Conservation (phyloP, 306 rosid species). For the Cucurbita ficifolia region DNA sequence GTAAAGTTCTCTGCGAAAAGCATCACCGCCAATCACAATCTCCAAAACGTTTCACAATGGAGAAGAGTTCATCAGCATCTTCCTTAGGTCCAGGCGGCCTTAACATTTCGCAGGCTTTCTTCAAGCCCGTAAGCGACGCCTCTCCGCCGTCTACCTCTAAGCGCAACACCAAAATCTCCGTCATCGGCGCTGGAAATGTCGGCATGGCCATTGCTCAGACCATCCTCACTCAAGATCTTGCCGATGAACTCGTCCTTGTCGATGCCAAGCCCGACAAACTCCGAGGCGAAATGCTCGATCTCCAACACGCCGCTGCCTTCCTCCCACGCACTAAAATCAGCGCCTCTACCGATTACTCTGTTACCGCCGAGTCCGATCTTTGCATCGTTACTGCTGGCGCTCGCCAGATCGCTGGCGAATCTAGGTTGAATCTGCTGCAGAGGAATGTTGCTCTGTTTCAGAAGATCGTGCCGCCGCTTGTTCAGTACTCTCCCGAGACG, state of each 20-base stretch:
- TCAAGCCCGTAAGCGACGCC: constrained; percentile 38
- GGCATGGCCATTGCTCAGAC: constrained; percentile 99
- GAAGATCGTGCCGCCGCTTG: constrained; percentile 54
- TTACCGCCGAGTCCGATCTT: constrained; percentile 58
- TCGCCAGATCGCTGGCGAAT: constrained; percentile 59
- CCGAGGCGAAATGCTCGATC: constrained; percentile 91
- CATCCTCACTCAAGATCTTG: constrained; percentile 68
- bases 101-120: constrained; percentile 52
- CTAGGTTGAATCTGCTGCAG: constrained; percentile 57
- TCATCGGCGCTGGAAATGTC: constrained; percentile 78
- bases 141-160: constrained; percentile 44
- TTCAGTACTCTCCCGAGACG: constrained; percentile 33
- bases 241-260: constrained; percentile 67
- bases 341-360: constrained; percentile 62
- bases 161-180: constrained; percentile 55
- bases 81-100: constrained; percentile 66
- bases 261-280: constrained; percentile 59
- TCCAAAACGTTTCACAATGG: constrained; percentile 20
- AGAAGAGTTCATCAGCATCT: constrained; percentile 36
- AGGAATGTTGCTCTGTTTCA: constrained; percentile 59
- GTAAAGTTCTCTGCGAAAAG: not conserved
- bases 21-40: not conserved
- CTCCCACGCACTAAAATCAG: constrained; percentile 76
- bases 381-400: constrained; percentile 91
- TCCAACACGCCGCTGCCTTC: constrained; percentile 89